A percentile compares a stretch with the other conserved stretches of the same genome.
These are phyloP conservation scores for Iberis amara DNA, from an alignment of 441 rosid genomes.

Conservation along the genomic window DNA sequence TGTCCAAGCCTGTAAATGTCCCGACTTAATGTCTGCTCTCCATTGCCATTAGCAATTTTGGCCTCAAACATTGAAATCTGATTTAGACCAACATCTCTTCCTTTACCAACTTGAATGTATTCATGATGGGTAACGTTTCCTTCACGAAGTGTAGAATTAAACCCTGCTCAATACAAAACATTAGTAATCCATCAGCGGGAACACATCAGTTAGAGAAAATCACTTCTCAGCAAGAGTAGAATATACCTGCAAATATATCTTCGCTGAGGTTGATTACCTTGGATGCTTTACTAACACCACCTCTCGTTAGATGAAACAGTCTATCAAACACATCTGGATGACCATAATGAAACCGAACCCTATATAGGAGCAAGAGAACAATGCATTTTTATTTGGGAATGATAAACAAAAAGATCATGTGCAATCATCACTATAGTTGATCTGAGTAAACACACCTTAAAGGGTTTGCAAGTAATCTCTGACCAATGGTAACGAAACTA, in stretches of 20 bases:
- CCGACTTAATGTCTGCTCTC: constrained; percentile 96
- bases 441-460: constrained; percentile 44
- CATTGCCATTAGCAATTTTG: constrained; percentile 97
- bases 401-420: not conserved
- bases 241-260: constrained; percentile 95
- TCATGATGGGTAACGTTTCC: constrained; percentile 99
- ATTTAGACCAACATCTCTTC: constrained; percentile 98
- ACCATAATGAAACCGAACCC: constrained; percentile 99
- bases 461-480: constrained; percentile 93
- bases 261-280: constrained; percentile 95
- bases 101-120: constrained; percentile 99
- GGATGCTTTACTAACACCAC: constrained; percentile 98
- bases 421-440: constrained; percentile 21
- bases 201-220: constrained; percentile 8
- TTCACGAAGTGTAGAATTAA: constrained; percentile 96
- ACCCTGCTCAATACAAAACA: constrained; percentile 49
- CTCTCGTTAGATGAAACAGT: constrained; percentile 95
- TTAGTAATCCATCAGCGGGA: constrained; percentile 20
- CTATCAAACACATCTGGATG: constrained; percentile 99
- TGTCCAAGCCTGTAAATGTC: constrained; percentile 97
- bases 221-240: constrained; percentile 16
- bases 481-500: constrained; percentile 99
- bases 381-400: not conserved
- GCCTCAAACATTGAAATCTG: constrained; percentile 99
- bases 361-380: constrained; percentile 30